These are phyloP conservation scores for Zygnema cylindricum DNA, from an alignment of 139 green algal species.

Conservation along the genomic window DNA sequence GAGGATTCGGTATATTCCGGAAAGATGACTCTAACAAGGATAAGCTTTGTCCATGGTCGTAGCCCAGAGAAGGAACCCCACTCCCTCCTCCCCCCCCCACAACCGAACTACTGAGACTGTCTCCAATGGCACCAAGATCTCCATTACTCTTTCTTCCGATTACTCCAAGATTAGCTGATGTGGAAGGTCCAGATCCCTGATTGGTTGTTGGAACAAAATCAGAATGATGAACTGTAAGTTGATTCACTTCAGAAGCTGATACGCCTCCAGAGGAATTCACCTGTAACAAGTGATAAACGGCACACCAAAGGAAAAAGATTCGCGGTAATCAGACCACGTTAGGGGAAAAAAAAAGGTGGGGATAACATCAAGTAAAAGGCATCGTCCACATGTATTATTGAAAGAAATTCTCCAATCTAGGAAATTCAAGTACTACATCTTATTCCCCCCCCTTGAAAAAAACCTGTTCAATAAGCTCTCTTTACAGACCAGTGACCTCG, in stretches of 20 bases:
- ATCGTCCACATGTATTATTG: too few species aligned
- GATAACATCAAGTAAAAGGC: too few species aligned
- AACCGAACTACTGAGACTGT: background rate
- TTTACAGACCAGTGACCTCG: background rate
- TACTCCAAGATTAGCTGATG: background rate
- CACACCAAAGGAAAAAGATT: too few species aligned
- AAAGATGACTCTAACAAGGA: slow-evolving; percentile 45
- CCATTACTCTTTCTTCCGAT: background rate
- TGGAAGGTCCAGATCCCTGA: background rate
- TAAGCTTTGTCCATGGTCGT: slow-evolving; percentile 50
- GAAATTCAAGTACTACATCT: too few species aligned
- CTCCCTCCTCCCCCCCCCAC: slow-evolving; percentile 18
- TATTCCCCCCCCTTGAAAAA: too few species aligned
- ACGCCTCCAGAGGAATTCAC: too few species aligned
- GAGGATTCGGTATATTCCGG: slow-evolving; percentile 49
- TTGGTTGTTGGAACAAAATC: background rate
- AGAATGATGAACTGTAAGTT: background rate
- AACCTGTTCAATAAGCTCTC: background rate
- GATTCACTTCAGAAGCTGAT: background rate
- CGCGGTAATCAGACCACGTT: too few species aligned
- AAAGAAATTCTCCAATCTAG: too few species aligned
- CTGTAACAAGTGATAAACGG: too few species aligned
- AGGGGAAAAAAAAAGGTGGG: too few species aligned
- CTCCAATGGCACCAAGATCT: background rate
- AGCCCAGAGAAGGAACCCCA: slow-evolving; percentile 33